Evolutionary conservation across 129 eudicot genomes (phyloP).

Genomic region (Tagetes erecta): DNA sequence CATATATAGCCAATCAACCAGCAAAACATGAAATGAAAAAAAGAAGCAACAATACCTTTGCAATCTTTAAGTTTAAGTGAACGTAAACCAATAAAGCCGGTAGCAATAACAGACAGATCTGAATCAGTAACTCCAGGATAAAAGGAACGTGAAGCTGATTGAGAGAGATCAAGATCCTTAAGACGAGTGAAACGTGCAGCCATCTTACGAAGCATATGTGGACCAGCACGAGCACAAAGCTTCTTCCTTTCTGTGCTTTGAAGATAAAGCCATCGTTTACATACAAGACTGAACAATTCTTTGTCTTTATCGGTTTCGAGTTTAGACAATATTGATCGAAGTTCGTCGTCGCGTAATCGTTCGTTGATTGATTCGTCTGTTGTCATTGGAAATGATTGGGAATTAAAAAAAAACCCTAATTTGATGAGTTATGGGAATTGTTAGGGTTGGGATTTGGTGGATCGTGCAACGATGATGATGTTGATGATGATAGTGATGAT

Average conservation of each 20-base stretch:
- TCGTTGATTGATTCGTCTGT: slow-evolving; percentile 49
- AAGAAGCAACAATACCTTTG: slow-evolving; percentile 55
- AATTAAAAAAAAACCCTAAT: not conserved
- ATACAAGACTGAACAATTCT: slow-evolving; percentile 81
- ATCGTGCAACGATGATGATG: too few relatives aligned
- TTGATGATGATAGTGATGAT: too few relatives aligned
- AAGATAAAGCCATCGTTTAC: slow-evolving; percentile 83
- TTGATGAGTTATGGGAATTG: not conserved
- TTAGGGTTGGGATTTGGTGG: too few relatives aligned
- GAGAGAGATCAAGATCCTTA: slow-evolving; percentile 73
- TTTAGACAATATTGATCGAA: slow-evolving; percentile 49
- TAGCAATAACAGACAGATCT: slow-evolving; percentile 77
- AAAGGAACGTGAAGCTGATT: slow-evolving; percentile 72
- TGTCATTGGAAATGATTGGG: not conserved
- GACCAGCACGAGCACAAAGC: slow-evolving; percentile 94
- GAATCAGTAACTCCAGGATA: slow-evolving; percentile 89
- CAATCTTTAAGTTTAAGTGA: slow-evolving; percentile 60
- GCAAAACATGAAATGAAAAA: not conserved
- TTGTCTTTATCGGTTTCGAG: slow-evolving; percentile 70
- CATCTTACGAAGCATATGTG: slow-evolving; percentile 79
- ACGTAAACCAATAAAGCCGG: slow-evolving; percentile 60
- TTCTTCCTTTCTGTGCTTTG: slow-evolving; percentile 85
- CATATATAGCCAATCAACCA: not conserved
- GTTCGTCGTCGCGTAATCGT: slow-evolving; percentile 72
- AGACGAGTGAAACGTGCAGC: slow-evolving; percentile 80